A percentile compares a stretch with the other conserved stretches of the same genome.
phyloP scores from a whole-genome alignment of 2,329 filamentous ascomycete species.

The Sordariomycetes sp. region DNA sequence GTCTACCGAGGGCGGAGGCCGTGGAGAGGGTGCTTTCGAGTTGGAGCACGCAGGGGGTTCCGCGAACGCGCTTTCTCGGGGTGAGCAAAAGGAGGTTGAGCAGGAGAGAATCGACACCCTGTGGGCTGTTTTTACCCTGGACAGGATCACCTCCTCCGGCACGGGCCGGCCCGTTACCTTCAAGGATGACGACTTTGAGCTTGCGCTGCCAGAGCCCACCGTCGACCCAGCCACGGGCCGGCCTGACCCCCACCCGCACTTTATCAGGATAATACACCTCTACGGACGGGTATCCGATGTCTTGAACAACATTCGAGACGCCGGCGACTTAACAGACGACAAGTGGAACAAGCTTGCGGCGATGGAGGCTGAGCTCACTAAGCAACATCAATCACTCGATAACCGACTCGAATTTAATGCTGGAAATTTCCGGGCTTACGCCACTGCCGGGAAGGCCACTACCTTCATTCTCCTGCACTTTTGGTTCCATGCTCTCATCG shows the following conservation, averaged over 20 bases:
- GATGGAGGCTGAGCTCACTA: conserved; percentile 75
- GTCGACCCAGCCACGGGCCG: conserved; percentile 49
- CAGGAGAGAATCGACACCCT: conserved; percentile 79
- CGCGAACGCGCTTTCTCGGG: conserved; percentile 20
- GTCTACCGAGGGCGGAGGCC: conserved; percentile 13
- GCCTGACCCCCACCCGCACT: conserved; percentile 68
- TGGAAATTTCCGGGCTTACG: conserved; percentile 75
- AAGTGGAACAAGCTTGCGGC: conserved; percentile 59
- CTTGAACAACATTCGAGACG: conserved; percentile 68
- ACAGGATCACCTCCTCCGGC: conserved; percentile 78
- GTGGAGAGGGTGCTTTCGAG: conserved; percentile 30
- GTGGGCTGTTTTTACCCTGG: conserved; percentile 82
- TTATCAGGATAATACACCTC: conserved; percentile 76
- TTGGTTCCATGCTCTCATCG: conserved; percentile 82
- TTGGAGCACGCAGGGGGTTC: conserved; percentile 20
- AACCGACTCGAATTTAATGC: conserved; percentile 72
- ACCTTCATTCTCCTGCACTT: conserved; percentile 81
- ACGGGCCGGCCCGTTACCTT: conserved; percentile 77
- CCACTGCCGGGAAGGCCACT: conserved; percentile 69
- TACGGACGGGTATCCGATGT: conserved; percentile 79
- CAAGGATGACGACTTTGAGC: conserved; percentile 74
- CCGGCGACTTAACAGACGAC: conserved; percentile 63
- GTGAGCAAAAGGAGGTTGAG: conserved; percentile 57
- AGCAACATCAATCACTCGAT: conserved; percentile 62
- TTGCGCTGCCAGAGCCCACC: conserved; percentile 50